A percentile compares a stretch with the other conserved stretches of the same genome.
These are phyloP conservation scores for Phytopythium chamaehyphon DNA, from an alignment of 352 stramenopile species.

Conservation along the genomic window DNA sequence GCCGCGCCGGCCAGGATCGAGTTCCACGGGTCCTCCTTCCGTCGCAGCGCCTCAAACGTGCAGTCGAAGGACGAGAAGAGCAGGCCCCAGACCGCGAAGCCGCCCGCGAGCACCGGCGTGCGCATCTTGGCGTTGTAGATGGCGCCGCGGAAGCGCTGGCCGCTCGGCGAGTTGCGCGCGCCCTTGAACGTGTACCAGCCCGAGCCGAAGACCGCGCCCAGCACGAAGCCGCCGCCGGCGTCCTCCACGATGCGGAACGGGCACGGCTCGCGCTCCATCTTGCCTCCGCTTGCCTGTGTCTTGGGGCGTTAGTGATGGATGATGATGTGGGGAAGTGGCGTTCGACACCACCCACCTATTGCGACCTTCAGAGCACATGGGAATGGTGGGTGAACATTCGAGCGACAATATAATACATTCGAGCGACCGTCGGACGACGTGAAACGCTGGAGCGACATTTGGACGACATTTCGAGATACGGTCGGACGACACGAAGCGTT, in stretches of 20 bases:
- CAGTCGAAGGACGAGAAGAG: slow-evolving; percentile 99
- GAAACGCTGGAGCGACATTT: too few species aligned
- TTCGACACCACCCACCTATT: too few species aligned
- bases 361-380: too few species aligned
- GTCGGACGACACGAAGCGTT: too few species aligned
- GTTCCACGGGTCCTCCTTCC: slow-evolving; percentile 99
- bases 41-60: slow-evolving; percentile 94
- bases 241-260: slow-evolving; percentile 99
- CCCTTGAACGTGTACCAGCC: slow-evolving; percentile 98
- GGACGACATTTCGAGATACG: too few species aligned
- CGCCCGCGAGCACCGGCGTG: slow-evolving; percentile 90
- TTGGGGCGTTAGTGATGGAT: background rate
- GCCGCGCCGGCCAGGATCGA: slow-evolving; percentile 96
- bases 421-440: too few species aligned
- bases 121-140: slow-evolving; percentile 94
- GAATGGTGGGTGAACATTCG: too few species aligned
- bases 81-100: slow-evolving; percentile 95
- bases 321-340: too few species aligned
- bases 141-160: slow-evolving; percentile 87
- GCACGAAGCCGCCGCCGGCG: slow-evolving; percentile 96
- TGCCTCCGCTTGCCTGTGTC: background rate
- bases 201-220: slow-evolving; percentile 93
- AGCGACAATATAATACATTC: too few species aligned
- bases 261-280: slow-evolving; percentile 95
- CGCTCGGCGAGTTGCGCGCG: slow-evolving; percentile 89